Evolutionary conservation across 1,284 basidiomycete genomes (phyloP).

Genomic region (Austropuccinia psidii): DNA sequence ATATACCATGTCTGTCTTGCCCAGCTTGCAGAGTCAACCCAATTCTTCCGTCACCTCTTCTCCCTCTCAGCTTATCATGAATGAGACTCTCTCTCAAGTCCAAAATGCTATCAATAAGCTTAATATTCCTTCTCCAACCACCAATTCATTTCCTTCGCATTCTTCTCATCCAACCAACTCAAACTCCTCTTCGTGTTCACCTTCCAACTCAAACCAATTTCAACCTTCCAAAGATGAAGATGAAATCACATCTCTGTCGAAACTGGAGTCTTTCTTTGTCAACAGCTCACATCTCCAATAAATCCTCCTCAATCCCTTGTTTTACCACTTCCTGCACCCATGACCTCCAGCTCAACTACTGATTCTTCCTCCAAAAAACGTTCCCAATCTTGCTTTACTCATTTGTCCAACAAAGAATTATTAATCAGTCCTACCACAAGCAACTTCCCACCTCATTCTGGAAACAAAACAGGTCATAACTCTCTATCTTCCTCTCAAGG

Average conservation of each 20-base stretch:
- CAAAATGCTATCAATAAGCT: constrained; percentile 52
- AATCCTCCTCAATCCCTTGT: too few relatives aligned
- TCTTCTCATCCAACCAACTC: too few relatives aligned
- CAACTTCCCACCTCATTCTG: constrained; percentile 16
- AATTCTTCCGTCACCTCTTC: constrained; percentile 36
- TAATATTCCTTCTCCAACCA: constrained; percentile 46
- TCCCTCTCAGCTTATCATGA: constrained; percentile 39
- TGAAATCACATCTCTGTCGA: not conserved
- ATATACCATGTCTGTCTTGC: constrained; percentile 62
- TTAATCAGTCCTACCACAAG: constrained; percentile 29
- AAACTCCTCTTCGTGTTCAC: constrained; percentile 16
- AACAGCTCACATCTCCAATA: too few relatives aligned
- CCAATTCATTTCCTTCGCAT: constrained; percentile 38
- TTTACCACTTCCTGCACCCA: too few relatives aligned
- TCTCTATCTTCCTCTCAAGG: constrained; percentile 14
- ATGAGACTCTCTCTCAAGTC: constrained; percentile 46
- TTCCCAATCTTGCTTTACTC: constrained; percentile 25
- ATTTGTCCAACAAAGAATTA: constrained; percentile 7
- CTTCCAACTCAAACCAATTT: constrained; percentile 4
- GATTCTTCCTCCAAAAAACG: constrained; percentile 21
- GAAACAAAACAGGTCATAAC: constrained; percentile 2
- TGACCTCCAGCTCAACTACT: constrained; percentile 21
- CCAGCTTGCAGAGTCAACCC: not conserved
- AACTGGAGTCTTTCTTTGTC: constrained; percentile 1
- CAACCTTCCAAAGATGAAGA: not conserved